Percentiles rank a stretch among this genome's conserved stretches.
phyloP scores from a whole-genome alignment of 108 stramenopile genomes.

The Skeletonema potamos region DNA sequence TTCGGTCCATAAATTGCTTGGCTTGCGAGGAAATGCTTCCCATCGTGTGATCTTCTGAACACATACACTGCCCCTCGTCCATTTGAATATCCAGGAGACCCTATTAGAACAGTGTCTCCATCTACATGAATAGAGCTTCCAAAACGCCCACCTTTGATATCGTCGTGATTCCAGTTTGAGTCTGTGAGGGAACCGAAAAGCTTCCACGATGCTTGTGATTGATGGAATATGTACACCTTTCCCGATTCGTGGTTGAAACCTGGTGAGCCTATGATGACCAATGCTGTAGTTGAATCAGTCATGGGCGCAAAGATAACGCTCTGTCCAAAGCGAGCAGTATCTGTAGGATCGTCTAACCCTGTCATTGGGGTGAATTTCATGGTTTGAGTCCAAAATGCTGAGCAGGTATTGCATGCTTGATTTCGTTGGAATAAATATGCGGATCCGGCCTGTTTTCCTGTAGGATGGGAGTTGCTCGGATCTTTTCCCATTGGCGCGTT shows the following conservation, averaged over 20 bases:
- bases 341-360: constrained; percentile 31
- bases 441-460: constrained; percentile 45
- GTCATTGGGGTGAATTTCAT: constrained; percentile 41
- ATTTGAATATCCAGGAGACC: constrained; percentile 28
- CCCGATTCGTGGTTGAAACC: constrained; percentile 33
- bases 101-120: constrained; percentile 29
- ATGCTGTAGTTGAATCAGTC: constrained; percentile 2
- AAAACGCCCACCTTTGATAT: constrained; percentile 23
- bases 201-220: constrained; percentile 8
- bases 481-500: constrained; percentile 36
- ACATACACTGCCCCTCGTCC: constrained; percentile 37
- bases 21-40: constrained; percentile 27
- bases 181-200: constrained; percentile 28
- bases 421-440: constrained; percentile 43
- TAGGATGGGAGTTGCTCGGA: constrained; percentile 9
- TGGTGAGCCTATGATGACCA: constrained; percentile 43
- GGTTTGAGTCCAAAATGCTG: constrained; percentile 26
- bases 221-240: constrained; percentile 43
- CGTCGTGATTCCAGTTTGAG: constrained; percentile 34
- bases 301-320: constrained; percentile 22
- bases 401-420: constrained; percentile 28
- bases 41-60: constrained; percentile 23
- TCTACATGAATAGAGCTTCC: constrained; percentile 33
- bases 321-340: constrained; percentile 39
- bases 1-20: constrained; percentile 36